Evolutionary conservation across 805 yeast genomes (phyloP), one percentile per base, ranked within the genome.

Genomic region (Kodamaea lidongshanica): DNA sequence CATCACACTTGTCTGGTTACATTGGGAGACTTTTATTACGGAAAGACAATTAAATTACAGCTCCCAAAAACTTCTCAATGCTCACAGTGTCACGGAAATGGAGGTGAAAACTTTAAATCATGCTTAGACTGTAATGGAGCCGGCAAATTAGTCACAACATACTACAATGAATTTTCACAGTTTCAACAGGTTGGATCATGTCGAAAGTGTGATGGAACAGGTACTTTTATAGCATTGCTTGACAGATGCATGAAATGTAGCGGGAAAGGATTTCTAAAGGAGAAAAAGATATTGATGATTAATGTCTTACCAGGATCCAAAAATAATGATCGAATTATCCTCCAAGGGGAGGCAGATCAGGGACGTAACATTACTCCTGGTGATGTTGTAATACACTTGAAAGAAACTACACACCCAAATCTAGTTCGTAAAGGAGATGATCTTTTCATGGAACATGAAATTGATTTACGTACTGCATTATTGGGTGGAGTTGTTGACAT

Each of bases 331-430:
- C 54, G 59, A 25, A 64, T 77, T 12, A 56, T 74, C 1, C 53
- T 77, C 12, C 56, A 66, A n/a, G 72, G 77, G 5, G 77, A 72
- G 42, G 83, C 79, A 0, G 87, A 80, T 45, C 81, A 79, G 49
- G 80, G 75, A 0, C 49, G 69, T 12, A 62, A 67, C 37, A 56
- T 74, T 3, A 54, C 69, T 3, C 81, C 87, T 0, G 88, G 88
- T 2, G 84, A 80, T 48, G 79, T 80, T 5, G 55, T 78, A 3
- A 67, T 80, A 7, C 72, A 69, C 2, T 49, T 80, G 14, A 61
- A 62, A 21, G 68, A 70, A 40, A 36, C 60, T 27, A 42, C 46
- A 4, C 67, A 63, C 39, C 50, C 53, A 7, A 42, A 38, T 12
- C 65, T 71, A 33, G 58, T 58, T 9, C 56, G 80, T 37, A 56